Evolutionary conservation across 345 rosid genomes (phyloP).

Genomic region (Acer negundo): DNA sequence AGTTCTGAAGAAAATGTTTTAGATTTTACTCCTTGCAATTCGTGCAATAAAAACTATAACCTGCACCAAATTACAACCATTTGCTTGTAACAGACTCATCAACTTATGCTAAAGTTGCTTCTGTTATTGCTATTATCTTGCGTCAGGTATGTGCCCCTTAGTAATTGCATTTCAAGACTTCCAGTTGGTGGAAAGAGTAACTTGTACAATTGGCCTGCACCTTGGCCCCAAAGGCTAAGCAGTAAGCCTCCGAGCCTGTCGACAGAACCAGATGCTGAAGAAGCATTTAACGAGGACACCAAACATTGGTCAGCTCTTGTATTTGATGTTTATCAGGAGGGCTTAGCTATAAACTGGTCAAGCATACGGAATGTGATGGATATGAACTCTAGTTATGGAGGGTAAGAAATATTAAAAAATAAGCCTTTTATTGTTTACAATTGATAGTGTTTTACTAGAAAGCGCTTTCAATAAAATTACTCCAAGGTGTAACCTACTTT

Average conservation of each 20-base stretch:
- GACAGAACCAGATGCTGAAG: constrained; percentile 37
- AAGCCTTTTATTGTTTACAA: too few relatives aligned
- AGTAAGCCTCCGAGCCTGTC: constrained; percentile 54
- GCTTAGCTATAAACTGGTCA: constrained; percentile 67
- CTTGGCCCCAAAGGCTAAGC: constrained; percentile 80
- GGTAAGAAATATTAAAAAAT: too few relatives aligned
- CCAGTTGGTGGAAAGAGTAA: constrained; percentile 49
- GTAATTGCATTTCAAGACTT: constrained; percentile 63
- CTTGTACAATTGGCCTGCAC: constrained; percentile 59
- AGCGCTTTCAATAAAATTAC: background rate
- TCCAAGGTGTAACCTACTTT: background rate
- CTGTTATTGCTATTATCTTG: constrained; percentile 17
- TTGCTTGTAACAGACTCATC: background rate
- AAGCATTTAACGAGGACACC: constrained; percentile 54
- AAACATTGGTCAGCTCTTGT: constrained; percentile 71
- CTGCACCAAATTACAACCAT: background rate
- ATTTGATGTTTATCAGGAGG: constrained; percentile 63
- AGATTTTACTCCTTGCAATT: too few relatives aligned
- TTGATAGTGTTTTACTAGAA: too few relatives aligned
- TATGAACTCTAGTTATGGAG: constrained; percentile 63
- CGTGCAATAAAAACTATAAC: background rate
- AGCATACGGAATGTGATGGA: constrained; percentile 79
- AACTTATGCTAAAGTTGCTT: constrained; percentile 1
- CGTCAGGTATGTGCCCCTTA: constrained; percentile 72
- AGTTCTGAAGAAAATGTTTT: constrained; percentile 6